Percentiles rank a stretch among this genome's conserved stretches.
These are phyloP conservation scores for Phialophora tarda DNA, from an alignment of 2,329 filamentous ascomycete genomes.

Conservation along the genomic window DNA sequence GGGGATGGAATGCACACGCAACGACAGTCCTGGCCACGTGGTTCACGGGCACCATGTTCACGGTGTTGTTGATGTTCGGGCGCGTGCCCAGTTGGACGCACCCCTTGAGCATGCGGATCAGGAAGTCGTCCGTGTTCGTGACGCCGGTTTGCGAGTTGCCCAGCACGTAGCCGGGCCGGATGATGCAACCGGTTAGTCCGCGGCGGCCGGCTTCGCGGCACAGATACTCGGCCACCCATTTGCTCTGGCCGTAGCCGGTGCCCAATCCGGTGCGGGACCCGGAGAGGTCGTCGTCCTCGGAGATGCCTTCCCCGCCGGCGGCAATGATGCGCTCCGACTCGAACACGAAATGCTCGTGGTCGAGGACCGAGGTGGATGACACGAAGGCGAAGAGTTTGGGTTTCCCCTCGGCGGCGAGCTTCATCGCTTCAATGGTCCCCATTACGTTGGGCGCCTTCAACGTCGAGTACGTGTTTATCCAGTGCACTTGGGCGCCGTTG, in stretches of 20 bases:
- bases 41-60: slow-evolving; percentile 87
- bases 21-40: slow-evolving; percentile 83
- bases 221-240: slow-evolving; percentile 79
- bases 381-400: slow-evolving; percentile 83
- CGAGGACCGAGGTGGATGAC: slow-evolving; percentile 79
- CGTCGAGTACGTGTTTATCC: slow-evolving; percentile 77
- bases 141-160: slow-evolving; percentile 74
- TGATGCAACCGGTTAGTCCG: slow-evolving; percentile 75
- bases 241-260: slow-evolving; percentile 89
- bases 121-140: slow-evolving; percentile 85
- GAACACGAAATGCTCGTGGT: slow-evolving; percentile 79
- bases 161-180: slow-evolving; percentile 84
- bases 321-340: slow-evolving; percentile 68
- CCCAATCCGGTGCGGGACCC: slow-evolving; percentile 77
- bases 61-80: slow-evolving; percentile 80
- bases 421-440: slow-evolving; percentile 76
- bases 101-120: slow-evolving; percentile 84
- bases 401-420: slow-evolving; percentile 76
- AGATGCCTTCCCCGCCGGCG: slow-evolving; percentile 68
- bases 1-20: slow-evolving; percentile 69
- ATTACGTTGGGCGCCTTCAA: slow-evolving; percentile 77
- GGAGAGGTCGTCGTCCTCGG: slow-evolving; percentile 77
- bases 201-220: slow-evolving; percentile 77
- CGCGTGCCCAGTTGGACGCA: slow-evolving; percentile 77
- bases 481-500: slow-evolving; percentile 80